Percentiles rank a stretch among this genome's conserved stretches.
Evolutionary conservation across 306 rosid species (phyloP).

Genomic region (Cercis canadensis): DNA sequence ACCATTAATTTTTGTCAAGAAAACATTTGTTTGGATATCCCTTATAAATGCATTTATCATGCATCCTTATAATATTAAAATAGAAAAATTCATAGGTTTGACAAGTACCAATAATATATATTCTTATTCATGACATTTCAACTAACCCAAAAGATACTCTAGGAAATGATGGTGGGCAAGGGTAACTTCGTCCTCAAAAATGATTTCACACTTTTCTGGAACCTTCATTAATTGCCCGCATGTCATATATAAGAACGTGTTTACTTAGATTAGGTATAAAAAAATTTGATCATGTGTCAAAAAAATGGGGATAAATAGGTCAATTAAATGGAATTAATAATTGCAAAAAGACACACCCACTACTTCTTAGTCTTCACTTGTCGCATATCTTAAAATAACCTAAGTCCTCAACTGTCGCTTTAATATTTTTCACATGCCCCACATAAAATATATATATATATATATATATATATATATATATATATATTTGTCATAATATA

Average conservation of each 20-base stretch:
- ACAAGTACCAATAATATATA: too few species aligned
- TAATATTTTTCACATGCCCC: conserved; percentile 18
- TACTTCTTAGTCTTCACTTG: neutral
- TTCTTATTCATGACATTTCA: conserved; percentile 13
- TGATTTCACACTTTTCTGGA: conserved; percentile 21
- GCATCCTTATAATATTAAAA: conserved; percentile 17
- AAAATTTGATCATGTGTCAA: conserved; percentile 14
- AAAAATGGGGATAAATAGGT: neutral
- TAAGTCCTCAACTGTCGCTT: conserved; percentile 26
- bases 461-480: too few species aligned
- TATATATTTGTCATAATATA: too few species aligned
- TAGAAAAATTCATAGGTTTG: neutral
- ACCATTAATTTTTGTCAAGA: too few species aligned
- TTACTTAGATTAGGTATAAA: neutral
- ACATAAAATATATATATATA: too few species aligned
- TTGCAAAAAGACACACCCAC: neutral
- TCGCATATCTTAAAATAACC: conserved; percentile 27
- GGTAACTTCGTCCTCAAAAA: neutral
- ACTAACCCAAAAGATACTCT: neutral
- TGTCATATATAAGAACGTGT: neutral
- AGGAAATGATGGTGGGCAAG: conserved; percentile 1
- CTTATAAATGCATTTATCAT: conserved; percentile 18
- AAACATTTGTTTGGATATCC: neutral
- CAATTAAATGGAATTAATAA: neutral
- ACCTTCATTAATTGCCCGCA: too few species aligned